Evolutionary conservation across 225 moss, liverwort and hornwort genomes (phyloP).

Genomic region (Asterella californica): DNA sequence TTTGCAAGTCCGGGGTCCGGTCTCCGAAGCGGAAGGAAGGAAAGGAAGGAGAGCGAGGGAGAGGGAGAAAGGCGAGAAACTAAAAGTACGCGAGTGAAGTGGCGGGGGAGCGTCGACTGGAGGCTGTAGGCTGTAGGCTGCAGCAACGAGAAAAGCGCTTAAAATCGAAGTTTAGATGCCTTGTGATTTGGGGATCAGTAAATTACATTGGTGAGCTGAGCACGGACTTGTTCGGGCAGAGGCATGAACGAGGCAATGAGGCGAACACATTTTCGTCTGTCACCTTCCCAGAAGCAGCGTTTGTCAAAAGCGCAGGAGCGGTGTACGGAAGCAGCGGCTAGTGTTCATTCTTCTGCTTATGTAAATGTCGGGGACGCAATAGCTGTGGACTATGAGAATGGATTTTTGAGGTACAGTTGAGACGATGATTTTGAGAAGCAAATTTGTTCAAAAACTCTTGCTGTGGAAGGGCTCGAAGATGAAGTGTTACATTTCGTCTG

Average conservation of each 20-base stretch:
- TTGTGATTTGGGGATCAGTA: too few relatives aligned
- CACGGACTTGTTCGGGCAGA: too few relatives aligned
- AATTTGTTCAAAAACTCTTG: neutral
- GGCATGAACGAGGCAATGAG: slow-evolving; percentile 34
- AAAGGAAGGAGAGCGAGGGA: too few relatives aligned
- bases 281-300: slow-evolving; percentile 51
- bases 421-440: neutral
- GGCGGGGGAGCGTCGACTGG: too few relatives aligned
- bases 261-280: slow-evolving; percentile 36
- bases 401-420: slow-evolving; percentile 58
- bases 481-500: neutral
- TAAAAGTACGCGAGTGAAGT: too few relatives aligned
- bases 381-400: slow-evolving; percentile 78
- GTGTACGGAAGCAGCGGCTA: slow-evolving; percentile 50
- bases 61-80: too few relatives aligned
- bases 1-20: too few relatives aligned
- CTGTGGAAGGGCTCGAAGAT: neutral
- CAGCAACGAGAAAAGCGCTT: too few relatives aligned
- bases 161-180: too few relatives aligned
- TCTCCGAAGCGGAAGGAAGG: too few relatives aligned
- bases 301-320: slow-evolving; percentile 53
- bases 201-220: too few relatives aligned
- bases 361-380: slow-evolving; percentile 88
- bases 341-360: slow-evolving; percentile 50
- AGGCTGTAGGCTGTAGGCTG: too few relatives aligned